Base-by-base conservation (phyloP, 208 protist species). In the Borovskyia barvae region DNA sequence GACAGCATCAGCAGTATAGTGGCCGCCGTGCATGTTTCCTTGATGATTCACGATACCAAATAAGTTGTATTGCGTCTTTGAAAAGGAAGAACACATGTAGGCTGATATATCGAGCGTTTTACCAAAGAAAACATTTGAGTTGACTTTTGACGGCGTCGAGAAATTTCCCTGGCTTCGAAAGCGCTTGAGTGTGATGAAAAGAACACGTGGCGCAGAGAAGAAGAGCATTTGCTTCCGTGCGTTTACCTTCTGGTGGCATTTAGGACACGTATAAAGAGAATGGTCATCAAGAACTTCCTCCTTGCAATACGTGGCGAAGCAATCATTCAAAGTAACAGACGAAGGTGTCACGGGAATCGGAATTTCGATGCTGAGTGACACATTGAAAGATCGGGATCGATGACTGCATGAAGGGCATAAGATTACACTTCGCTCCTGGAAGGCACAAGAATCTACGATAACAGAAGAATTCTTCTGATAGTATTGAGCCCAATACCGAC, bases 21-120 rank as follows among this genome's bases (percentile, higher is more conserved):
- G 94, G 15, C 94, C 94, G 5, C 94, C 94, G 51, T 90, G 74
- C 62, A 93, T 85, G 60, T 89, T 90, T 17, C 94, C 94, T 53
- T 82, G 67, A 47, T 97, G 94, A 66, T 97, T 95, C 6, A 93
- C 77, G 46, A 97, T 73, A 2, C 75, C 90, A 12, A 89, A 76
- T n/a, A 97, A 65, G 17, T 70, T 49, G 52, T 95, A 97, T 33
- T 76, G 55, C 0, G 77, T 79, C 24, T 83, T 76, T 5, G 60
- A 63, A 30, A 68, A 70, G 1, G 33, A 45, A 7, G 62, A 77
- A 66, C 69, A 82, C 61, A 91, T 77, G 59, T 75, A 97, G n/a
- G 79, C 69, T 1, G 69, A 28, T 32, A 97, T 40, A 46, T 93
- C 66, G 24, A 97, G 51, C 11, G 67, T 33, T 26, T 75, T 69